Evolutionary conservation across 1,284 basidiomycete genomes (phyloP).

Genomic region (Leccinum angustisporum): DNA sequence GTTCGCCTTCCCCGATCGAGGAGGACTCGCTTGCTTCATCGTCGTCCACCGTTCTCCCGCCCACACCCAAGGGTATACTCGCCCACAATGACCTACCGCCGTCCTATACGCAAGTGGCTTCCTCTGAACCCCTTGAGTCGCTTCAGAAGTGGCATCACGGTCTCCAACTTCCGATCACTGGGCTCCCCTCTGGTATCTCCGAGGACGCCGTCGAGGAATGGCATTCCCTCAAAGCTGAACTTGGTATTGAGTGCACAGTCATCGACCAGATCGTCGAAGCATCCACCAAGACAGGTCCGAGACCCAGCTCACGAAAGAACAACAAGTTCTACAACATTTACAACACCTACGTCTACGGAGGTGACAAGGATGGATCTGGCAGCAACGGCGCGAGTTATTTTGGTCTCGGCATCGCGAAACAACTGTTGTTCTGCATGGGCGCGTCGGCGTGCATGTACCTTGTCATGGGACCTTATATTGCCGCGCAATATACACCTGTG

Average conservation of each 20-base stretch:
- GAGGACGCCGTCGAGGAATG: slow-evolving; percentile 67
- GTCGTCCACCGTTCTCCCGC: slow-evolving; percentile 65
- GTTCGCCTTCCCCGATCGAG: slow-evolving; percentile 41
- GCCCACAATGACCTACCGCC: slow-evolving; percentile 58
- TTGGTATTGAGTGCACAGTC: slow-evolving; percentile 73
- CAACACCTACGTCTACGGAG: slow-evolving; percentile 74
- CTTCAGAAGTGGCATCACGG: slow-evolving; percentile 71
- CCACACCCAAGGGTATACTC: slow-evolving; percentile 55
- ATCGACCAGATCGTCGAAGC: slow-evolving; percentile 67
- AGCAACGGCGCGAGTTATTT: slow-evolving; percentile 22
- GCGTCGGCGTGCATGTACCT: slow-evolving; percentile 58
- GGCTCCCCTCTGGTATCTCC: slow-evolving; percentile 53
- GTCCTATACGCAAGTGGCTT: slow-evolving; percentile 59
- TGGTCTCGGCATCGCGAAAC: slow-evolving; percentile 36
- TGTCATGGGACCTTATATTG: slow-evolving; percentile 55
- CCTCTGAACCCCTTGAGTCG: slow-evolving; percentile 54
- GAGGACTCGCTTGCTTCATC: slow-evolving; percentile 65
- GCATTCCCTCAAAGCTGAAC: slow-evolving; percentile 71
- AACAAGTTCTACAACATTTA: slow-evolving; percentile 80
- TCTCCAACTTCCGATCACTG: slow-evolving; percentile 55
- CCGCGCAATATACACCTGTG: slow-evolving; percentile 51
- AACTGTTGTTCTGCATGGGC: slow-evolving; percentile 52
- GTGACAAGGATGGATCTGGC: slow-evolving; percentile 26
- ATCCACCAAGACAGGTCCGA: slow-evolving; percentile 43
- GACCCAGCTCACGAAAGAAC: slow-evolving; percentile 37